Evolutionary conservation across 83 land plant genomes (phyloP).

Genomic region (Isoetes engelmannii): DNA sequence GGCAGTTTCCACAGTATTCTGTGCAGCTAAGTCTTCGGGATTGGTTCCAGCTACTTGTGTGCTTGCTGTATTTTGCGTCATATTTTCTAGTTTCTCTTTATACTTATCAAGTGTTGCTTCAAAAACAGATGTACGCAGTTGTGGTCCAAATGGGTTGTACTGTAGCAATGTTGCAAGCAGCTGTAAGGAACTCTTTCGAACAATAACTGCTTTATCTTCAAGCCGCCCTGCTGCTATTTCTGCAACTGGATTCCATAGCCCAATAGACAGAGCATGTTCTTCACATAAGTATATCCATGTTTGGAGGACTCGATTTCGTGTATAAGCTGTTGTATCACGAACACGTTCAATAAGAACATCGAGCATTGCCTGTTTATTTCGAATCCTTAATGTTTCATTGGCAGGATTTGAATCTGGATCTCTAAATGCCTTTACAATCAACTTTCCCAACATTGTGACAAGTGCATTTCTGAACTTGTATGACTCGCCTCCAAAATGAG

Average conservation of each 20-base stretch:
- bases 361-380: slow-evolving; percentile 94
- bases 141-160: slow-evolving; percentile 98
- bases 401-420: slow-evolving; percentile 63
- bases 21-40: slow-evolving; percentile 21
- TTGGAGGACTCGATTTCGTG: slow-evolving; percentile 83
- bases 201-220: slow-evolving; percentile 88
- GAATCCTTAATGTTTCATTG: slow-evolving; percentile 50
- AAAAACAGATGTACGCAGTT: slow-evolving; percentile 69
- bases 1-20: slow-evolving; percentile 19
- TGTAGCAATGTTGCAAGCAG: slow-evolving; percentile 77
- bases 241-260: slow-evolving; percentile 91
- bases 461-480: slow-evolving; percentile 90
- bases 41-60: slow-evolving; percentile 13
- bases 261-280: slow-evolving; percentile 76
- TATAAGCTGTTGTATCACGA: slow-evolving; percentile 81
- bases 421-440: slow-evolving; percentile 70
- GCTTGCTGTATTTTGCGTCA: slow-evolving; percentile 29
- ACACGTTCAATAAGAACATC: slow-evolving; percentile 76
- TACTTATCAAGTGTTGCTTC: slow-evolving; percentile 85
- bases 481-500: slow-evolving; percentile 94
- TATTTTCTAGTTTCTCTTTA: slow-evolving; percentile 50
- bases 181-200: slow-evolving; percentile 84
- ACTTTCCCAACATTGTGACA: slow-evolving; percentile 78
- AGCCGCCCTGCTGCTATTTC: slow-evolving; percentile 82
- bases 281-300: slow-evolving; percentile 94